Base-by-base conservation (phyloP, 2,329 filamentous ascomycete species). In the Colletotrichum cordylinicola region DNA sequence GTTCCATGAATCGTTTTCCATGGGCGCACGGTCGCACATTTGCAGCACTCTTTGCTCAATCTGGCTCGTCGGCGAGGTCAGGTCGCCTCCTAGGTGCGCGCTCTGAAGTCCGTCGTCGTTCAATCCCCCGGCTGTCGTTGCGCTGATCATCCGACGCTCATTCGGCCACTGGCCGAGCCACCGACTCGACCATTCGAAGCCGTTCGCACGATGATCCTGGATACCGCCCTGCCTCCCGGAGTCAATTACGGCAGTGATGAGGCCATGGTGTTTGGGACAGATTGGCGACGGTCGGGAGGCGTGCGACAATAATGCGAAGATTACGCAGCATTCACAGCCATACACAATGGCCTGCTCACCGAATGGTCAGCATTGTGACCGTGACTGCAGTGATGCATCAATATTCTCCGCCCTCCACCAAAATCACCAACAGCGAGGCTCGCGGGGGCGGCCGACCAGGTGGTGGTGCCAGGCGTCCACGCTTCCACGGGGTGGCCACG, bases 1-100 rank as follows among this genome's bases (percentile, higher is more conserved):
- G 37, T 15, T 8, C 64, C 70, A 76, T 76, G 74, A 76, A 76
- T 76, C 74, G 74, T 67, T 29, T 48, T 43, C 16, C 29, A 29
- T 24, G 29, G 21, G 65, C 60, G 74, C 74, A 76, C 74, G 70
- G 74, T 58, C 48, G 43, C 64, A 48, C 27, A 33, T 68, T 35
- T 39, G 65, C 70, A 37, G 39, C 64, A 52, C 27, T 24, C 31
- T 31, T 37, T 60, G 29, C 43, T 72, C 37, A n/a, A 39, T 39
- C 31, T 29, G 43, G n/a, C 33, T 16, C 16, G 8, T 39, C 31
- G 60, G n/a, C 35, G 24, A 33, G 43, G n/a, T 52, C 43, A 52
- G n/a, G 43, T 52, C n/a, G 13, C 43, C 43, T 52, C 43, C 43
- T 48, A 48, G 43, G 43, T 21, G 24, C 67, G 52, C 58, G 29